Percentiles rank a stretch among this genome's conserved stretches.
Conservation (phyloP, 768 basidiomycete species). For the Cubamyces lactineus region DNA sequence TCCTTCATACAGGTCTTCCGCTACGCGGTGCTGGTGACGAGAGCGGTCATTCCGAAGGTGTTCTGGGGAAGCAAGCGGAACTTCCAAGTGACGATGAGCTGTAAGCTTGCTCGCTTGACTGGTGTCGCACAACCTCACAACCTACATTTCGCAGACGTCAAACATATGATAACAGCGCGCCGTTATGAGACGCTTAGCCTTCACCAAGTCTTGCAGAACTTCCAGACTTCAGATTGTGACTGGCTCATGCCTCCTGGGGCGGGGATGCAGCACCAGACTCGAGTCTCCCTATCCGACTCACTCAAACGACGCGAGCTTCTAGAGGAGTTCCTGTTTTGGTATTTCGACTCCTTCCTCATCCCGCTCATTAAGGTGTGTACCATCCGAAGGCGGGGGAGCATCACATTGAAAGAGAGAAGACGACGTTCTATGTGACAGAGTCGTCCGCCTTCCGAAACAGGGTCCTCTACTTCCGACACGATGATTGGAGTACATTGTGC, state of each 20-base stretch:
- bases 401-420: slow-evolving; percentile 49
- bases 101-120: slow-evolving; percentile 43
- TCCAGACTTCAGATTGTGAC: slow-evolving; percentile 73
- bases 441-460: slow-evolving; percentile 83
- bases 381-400: background rate
- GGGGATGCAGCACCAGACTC: slow-evolving; percentile 42
- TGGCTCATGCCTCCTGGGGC: slow-evolving; percentile 67
- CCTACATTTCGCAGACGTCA: slow-evolving; percentile 54
- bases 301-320: slow-evolving; percentile 79
- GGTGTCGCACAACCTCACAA: background rate
- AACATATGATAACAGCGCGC: slow-evolving; percentile 70
- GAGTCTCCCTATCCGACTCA: slow-evolving; percentile 66
- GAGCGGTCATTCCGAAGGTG: slow-evolving; percentile 67
- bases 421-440: slow-evolving; percentile 93
- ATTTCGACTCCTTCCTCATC: slow-evolving; percentile 84
- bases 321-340: slow-evolving; percentile 93
- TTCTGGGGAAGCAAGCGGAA: slow-evolving; percentile 83
- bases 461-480: slow-evolving; percentile 90
- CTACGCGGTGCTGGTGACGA: slow-evolving; percentile 65
- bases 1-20: slow-evolving; percentile 59
- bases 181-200: slow-evolving; percentile 83
- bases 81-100: slow-evolving; percentile 54
- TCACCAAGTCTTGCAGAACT: slow-evolving; percentile 75
- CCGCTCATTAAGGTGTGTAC: slow-evolving; percentile 72
- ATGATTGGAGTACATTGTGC: slow-evolving; percentile 89